These are phyloP conservation scores for Ustilago xerochloae DNA, from an alignment of 1,284 basidiomycete genomes.

Conservation along the genomic window DNA sequence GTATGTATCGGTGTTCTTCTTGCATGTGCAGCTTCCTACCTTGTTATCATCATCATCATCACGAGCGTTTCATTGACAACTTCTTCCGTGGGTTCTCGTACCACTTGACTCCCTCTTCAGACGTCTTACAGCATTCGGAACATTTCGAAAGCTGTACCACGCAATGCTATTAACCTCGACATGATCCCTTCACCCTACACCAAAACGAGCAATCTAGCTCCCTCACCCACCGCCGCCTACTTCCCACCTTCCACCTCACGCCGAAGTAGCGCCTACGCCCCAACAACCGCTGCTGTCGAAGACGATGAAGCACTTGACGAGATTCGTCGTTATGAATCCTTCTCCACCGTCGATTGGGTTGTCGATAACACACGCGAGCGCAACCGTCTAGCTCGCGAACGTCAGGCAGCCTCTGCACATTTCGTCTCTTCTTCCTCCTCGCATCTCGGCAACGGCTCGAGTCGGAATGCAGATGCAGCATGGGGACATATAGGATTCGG, in stretches of 20 bases:
- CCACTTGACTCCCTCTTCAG: background rate
- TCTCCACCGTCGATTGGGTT: slow-evolving; percentile 66
- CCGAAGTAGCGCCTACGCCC: slow-evolving; percentile 10
- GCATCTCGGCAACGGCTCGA: slow-evolving; percentile 48
- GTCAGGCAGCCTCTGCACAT: slow-evolving; percentile 44
- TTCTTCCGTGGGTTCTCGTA: background rate
- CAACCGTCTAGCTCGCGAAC: slow-evolving; percentile 56
- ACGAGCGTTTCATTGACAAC: background rate
- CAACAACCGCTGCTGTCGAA: slow-evolving; percentile 21
- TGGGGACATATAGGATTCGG: slow-evolving; percentile 40
- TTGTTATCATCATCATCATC: background rate
- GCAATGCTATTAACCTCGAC: slow-evolving; percentile 25
- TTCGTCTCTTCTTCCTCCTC: slow-evolving; percentile 38
- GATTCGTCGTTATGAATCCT: slow-evolving; percentile 58
- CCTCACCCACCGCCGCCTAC: slow-evolving; percentile 26
- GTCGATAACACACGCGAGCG: slow-evolving; percentile 65
- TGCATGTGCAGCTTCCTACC: background rate
- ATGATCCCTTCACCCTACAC: slow-evolving; percentile 32
- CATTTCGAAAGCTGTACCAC: no score
- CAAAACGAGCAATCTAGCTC: slow-evolving; percentile 23
- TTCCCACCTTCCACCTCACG: slow-evolving; percentile 23
- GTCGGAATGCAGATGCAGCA: slow-evolving; percentile 32
- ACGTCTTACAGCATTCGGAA: background rate
- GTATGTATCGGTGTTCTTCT: background rate
- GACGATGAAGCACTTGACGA: slow-evolving; percentile 63